A percentile compares a stretch with the other conserved stretches of the same genome.
phyloP scores from a whole-genome alignment of 1,284 basidiomycete species.

The Crepidotus sp. region DNA sequence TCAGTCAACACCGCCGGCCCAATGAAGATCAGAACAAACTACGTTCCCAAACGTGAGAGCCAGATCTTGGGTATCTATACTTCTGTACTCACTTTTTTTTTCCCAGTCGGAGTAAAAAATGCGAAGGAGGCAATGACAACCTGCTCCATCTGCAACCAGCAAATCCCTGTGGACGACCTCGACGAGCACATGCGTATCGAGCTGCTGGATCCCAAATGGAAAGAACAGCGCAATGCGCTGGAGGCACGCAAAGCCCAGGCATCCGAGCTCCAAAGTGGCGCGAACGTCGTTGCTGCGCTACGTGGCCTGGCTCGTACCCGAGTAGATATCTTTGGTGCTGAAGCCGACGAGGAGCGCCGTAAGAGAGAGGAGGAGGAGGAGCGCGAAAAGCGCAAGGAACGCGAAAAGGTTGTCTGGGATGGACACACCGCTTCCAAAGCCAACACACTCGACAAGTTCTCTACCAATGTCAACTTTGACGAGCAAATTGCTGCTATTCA shows the following conservation, averaged over 20 bases:
- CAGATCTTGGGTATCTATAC: neutral
- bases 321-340: constrained; percentile 91
- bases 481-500: constrained; percentile 93
- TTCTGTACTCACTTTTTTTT: constrained; percentile 13
- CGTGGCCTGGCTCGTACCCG: constrained; percentile 85
- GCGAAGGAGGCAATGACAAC: constrained; percentile 68
- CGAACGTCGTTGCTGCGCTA: constrained; percentile 87
- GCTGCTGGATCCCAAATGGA: constrained; percentile 94
- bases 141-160: constrained; percentile 90
- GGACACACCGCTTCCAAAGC: constrained; percentile 89
- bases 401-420: constrained; percentile 92
- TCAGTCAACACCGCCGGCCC: constrained; percentile 69
- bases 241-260: constrained; percentile 87
- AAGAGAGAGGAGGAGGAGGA: constrained; percentile 83
- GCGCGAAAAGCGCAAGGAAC: constrained; percentile 66
- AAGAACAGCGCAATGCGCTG: constrained; percentile 81
- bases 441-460: constrained; percentile 83
- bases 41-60: constrained; percentile 81
- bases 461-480: constrained; percentile 84
- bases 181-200: constrained; percentile 99
- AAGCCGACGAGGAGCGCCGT: constrained; percentile 79
- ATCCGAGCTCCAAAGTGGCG: constrained; percentile 80
- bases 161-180: constrained; percentile 89
- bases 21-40: constrained; percentile 96
- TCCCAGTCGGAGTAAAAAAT: constrained; percentile 59